Evolutionary conservation across 169 alveolate genomes (phyloP), one percentile per base, ranked within the genome.

Genomic region (Plasmodium inui): DNA sequence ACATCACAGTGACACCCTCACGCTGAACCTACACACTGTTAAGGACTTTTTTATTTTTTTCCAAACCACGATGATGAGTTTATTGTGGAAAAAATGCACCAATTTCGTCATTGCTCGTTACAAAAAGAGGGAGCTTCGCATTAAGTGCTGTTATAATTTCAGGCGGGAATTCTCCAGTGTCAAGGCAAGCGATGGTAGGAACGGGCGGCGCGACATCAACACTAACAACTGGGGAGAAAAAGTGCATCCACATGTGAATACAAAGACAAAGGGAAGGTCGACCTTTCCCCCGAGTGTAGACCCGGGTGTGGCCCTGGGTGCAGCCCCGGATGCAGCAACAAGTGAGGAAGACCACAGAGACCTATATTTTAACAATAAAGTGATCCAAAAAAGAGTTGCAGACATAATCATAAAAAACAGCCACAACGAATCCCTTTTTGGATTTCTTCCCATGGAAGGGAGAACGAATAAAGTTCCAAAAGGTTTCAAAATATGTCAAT

Each of bases 391-490:
- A 19, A 81, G 71, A 71, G n/a, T 81, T 14, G 95, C 95, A 17
- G 84, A 71, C 83, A 91, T 91, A 91, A 39, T 70, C 30, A 91
- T 76, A 71, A 82, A 82, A 44, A 74, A 91, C 44, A 91, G 95
- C 41, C 95, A 91, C 67, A 91, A 91, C 39, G 76, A 91, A 82
- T 41, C 37, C 76, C 34, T 91, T 0, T 91, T 91, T 50, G 95
- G 71, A 81, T 91, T 70, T 82, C 39, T 91, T 10, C 95, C 95
- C 41, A 72, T 91, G 37, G 95, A 91, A 72, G 95, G 95, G 55
- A 28, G 95, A 82, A 91, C 95, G 55, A 44, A 91, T 81, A 91
- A 80, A n/a, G 95, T 91, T 10, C 95, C 95, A 44, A 26, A 41
- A 32, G 30, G 53, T 67, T 91, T 91, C 55, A 81, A 82, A 70